Conservation (phyloP, 2,329 filamentous ascomycete species). For the Scytalidium lignicola region DNA sequence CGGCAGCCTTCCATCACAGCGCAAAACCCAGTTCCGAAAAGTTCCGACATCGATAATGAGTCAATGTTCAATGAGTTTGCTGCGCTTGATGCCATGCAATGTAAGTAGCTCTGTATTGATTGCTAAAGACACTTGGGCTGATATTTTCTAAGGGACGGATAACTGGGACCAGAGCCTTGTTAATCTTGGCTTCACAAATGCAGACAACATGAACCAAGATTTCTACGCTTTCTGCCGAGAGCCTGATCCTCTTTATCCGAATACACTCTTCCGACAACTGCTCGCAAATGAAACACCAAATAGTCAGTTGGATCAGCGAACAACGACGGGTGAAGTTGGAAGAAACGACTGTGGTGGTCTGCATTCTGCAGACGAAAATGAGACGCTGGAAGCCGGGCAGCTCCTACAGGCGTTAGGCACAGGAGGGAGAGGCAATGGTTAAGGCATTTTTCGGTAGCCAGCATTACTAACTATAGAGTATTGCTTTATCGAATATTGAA, state of each 20-base stretch:
- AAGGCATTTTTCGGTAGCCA: background rate
- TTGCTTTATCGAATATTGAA: too few relatives aligned
- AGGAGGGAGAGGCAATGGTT: background rate
- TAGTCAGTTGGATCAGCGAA: background rate
- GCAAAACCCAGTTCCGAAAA: slow-evolving; percentile 16
- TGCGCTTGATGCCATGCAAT: slow-evolving; percentile 48
- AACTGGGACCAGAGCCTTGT: slow-evolving; percentile 28
- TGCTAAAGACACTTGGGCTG: slow-evolving; percentile 5
- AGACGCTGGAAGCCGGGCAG: slow-evolving; percentile 26
- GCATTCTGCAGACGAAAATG: slow-evolving; percentile 16
- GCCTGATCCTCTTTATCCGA: slow-evolving; percentile 24
- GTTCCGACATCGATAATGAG: slow-evolving; percentile 30
- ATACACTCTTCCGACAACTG: slow-evolving; percentile 26
- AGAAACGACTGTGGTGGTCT: slow-evolving; percentile 13
- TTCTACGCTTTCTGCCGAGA: slow-evolving; percentile 28
- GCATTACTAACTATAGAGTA: too few relatives aligned
- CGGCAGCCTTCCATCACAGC: slow-evolving; percentile 8
- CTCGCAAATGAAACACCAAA: slow-evolving; percentile 24
- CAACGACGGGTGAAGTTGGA: slow-evolving; percentile 13
- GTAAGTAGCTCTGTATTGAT: slow-evolving; percentile 18
- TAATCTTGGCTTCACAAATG: slow-evolving; percentile 30
- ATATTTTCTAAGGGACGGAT: slow-evolving; percentile 18
- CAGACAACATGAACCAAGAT: slow-evolving; percentile 28
- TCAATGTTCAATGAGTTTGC: slow-evolving; percentile 54
- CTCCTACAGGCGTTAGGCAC: slow-evolving; percentile 26